These are phyloP conservation scores for Naganishia sp. DNA, from an alignment of 1,284 basidiomycete genomes.

Conservation along the genomic window DNA sequence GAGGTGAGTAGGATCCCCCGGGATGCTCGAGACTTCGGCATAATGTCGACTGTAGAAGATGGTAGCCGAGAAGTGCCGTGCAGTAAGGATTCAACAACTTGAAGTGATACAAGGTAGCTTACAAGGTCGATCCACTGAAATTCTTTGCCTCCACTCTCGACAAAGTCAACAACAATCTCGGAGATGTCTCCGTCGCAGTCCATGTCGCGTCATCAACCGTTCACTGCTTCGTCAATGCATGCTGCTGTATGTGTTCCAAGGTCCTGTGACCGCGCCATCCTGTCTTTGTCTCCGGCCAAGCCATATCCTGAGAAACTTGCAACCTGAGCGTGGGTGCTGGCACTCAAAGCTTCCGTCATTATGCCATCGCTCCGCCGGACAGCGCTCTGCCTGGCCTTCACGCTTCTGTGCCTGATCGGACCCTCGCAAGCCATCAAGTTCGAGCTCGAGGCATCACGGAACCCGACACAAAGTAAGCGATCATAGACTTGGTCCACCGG, in stretches of 20 bases:
- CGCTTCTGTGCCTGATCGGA: slow-evolving; percentile 2
- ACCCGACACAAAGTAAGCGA: slow-evolving; percentile 63
- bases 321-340: background rate
- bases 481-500: background rate
- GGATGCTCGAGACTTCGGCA: slow-evolving; percentile 33
- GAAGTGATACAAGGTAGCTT: background rate
- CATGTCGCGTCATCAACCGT: slow-evolving; percentile 11
- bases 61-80: background rate
- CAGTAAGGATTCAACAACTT: too few relatives aligned
- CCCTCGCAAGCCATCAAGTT: slow-evolving; percentile 73
- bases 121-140: background rate
- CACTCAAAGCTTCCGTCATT: slow-evolving; percentile 1
- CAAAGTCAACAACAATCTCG: slow-evolving; percentile 6
- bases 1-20: slow-evolving; percentile 55
- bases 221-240: background rate
- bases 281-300: background rate
- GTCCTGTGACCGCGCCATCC: background rate
- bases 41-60: slow-evolving; percentile 7
- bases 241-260: background rate
- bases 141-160: slow-evolving; percentile 20
- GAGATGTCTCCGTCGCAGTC: background rate
- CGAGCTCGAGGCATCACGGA: slow-evolving; percentile 65
- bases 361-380: slow-evolving; percentile 13
- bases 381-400: background rate
- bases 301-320: too few relatives aligned